A percentile compares a stretch with the other conserved stretches of the same genome.
These are phyloP conservation scores for Hansenula lynferdii DNA, from an alignment of 1,139 yeast genomes.

Conservation along the genomic window DNA sequence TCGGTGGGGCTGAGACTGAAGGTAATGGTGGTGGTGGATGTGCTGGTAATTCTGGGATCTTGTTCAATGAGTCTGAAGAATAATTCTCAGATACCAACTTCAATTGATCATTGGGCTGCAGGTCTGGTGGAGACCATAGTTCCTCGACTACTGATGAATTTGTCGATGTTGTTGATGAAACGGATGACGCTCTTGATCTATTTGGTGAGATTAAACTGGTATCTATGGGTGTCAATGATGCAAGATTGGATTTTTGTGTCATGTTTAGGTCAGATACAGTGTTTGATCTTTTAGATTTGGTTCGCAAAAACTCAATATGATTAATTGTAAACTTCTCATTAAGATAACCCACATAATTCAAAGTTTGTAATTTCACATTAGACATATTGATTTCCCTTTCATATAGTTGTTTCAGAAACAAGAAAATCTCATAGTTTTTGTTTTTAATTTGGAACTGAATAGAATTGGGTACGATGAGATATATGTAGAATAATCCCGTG, in stretches of 20 bases:
- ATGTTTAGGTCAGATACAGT: slow-evolving; percentile 13
- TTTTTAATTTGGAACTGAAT: slow-evolving; percentile 34
- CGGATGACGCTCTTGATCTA: slow-evolving; percentile 6
- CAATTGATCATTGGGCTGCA: slow-evolving; percentile 32
- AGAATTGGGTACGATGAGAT: slow-evolving; percentile 31
- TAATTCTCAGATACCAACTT: slow-evolving; percentile 21
- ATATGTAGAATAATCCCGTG: slow-evolving; percentile 31
- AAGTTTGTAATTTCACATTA: slow-evolving; percentile 29
- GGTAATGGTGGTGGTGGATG: slow-evolving; percentile 9
- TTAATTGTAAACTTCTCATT: slow-evolving; percentile 13
- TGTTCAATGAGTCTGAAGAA: slow-evolving; percentile 6
- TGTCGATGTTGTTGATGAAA: too few relatives aligned
- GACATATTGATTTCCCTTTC: slow-evolving; percentile 32
- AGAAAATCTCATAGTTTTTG: slow-evolving; percentile 31
- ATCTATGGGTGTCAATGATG: background rate
- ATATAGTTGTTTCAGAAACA: slow-evolving; percentile 27
- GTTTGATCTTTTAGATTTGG: slow-evolving; percentile 11
- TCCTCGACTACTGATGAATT: slow-evolving; percentile 20
- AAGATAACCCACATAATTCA: slow-evolving; percentile 26
- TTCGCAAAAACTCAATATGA: slow-evolving; percentile 1
- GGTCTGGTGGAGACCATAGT: slow-evolving; percentile 32
- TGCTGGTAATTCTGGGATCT: slow-evolving; percentile 6
- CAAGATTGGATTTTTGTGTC: slow-evolving; percentile 6
- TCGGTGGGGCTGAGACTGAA: slow-evolving; percentile 1
- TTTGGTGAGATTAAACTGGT: background rate